Conservation (phyloP, 352 stramenopile genomes). For the Globisporangium megalacanthum region DNA sequence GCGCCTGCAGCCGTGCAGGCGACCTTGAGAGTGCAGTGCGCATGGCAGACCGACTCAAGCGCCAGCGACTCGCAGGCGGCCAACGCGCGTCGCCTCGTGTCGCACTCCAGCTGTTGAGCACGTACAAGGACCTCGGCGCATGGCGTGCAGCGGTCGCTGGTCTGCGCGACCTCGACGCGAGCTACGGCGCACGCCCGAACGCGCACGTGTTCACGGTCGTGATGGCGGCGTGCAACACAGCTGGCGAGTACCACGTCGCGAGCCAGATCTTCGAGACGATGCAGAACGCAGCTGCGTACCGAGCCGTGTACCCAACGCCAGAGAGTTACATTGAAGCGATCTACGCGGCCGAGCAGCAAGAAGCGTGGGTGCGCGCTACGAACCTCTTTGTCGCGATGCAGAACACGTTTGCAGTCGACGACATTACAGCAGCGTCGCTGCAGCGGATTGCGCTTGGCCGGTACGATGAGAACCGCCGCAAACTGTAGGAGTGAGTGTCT, state of each 20-base stretch:
- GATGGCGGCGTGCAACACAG: constrained; percentile 66
- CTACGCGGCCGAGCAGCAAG: constrained; percentile 55
- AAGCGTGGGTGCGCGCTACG: constrained; percentile 62
- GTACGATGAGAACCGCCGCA: constrained; percentile 38
- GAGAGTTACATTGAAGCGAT: constrained; percentile 76
- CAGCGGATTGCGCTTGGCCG: constrained; percentile 60
- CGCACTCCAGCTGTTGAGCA: constrained; percentile 40
- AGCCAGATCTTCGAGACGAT: constrained; percentile 70
- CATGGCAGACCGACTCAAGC: constrained; percentile 25
- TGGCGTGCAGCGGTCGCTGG: constrained; percentile 46
- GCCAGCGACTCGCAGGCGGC: constrained; percentile 24
- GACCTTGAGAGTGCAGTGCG: constrained; percentile 31
- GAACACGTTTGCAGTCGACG: constrained; percentile 40
- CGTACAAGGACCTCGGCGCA: constrained; percentile 34
- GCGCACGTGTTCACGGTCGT: constrained; percentile 44
- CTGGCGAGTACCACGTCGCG: constrained; percentile 37
- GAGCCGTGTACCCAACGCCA: constrained; percentile 31
- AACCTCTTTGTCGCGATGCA: constrained; percentile 76
- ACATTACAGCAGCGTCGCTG: constrained; percentile 40
- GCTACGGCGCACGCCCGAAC: constrained; percentile 39
- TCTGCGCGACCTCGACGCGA: constrained; percentile 31
- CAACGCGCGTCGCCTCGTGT: constrained; percentile 19
- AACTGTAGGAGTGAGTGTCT: background rate
- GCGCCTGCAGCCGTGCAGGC: constrained; percentile 22
- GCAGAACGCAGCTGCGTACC: constrained; percentile 40